A percentile compares a stretch with the other conserved stretches of the same genome.
These are phyloP conservation scores for Hypoxylon subgilvum DNA, from an alignment of 495 filamentous ascomycete species.

Conservation along the genomic window DNA sequence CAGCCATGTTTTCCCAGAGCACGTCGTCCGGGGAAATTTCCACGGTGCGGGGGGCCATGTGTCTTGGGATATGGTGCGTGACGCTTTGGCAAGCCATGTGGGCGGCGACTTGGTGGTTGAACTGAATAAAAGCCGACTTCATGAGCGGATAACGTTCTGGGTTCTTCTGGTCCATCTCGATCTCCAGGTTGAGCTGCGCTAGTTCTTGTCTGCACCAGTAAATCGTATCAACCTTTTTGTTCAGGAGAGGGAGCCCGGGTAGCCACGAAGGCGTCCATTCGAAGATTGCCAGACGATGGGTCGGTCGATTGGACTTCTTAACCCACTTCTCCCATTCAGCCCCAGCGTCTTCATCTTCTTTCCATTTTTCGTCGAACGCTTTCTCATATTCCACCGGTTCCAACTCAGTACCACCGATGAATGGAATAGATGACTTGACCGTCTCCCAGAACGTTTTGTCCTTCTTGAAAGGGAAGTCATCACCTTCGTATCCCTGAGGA, in stretches of 20 bases:
- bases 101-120: conserved; percentile 95
- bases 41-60: conserved; percentile 91
- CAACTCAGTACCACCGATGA: conserved; percentile 44
- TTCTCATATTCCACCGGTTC: conserved; percentile 66
- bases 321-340: conserved; percentile 88
- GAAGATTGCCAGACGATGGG: conserved; percentile 80
- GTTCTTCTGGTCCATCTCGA: conserved; percentile 86
- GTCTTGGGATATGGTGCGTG: conserved; percentile 88
- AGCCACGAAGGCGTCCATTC: conserved; percentile 74
- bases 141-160: conserved; percentile 90
- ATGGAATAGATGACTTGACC: conserved; percentile 51
- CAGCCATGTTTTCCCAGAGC: conserved; percentile 97
- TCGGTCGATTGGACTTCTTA: conserved; percentile 79
- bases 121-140: conserved; percentile 98
- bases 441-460: conserved; percentile 52
- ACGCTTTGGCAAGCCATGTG: conserved; percentile 97
- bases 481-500: conserved; percentile 54
- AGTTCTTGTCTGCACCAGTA: conserved; percentile 88
- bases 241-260: conserved; percentile 77
- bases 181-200: conserved; percentile 88
- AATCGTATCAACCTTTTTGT: conserved; percentile 93
- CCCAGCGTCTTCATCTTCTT: conserved; percentile 66
- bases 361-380: conserved; percentile 70
- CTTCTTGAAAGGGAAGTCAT: conserved; percentile 50
- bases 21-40: conserved; percentile 95